phyloP scores from a whole-genome alignment of 139 green algal species.

The Coccomyxa sp. region DNA sequence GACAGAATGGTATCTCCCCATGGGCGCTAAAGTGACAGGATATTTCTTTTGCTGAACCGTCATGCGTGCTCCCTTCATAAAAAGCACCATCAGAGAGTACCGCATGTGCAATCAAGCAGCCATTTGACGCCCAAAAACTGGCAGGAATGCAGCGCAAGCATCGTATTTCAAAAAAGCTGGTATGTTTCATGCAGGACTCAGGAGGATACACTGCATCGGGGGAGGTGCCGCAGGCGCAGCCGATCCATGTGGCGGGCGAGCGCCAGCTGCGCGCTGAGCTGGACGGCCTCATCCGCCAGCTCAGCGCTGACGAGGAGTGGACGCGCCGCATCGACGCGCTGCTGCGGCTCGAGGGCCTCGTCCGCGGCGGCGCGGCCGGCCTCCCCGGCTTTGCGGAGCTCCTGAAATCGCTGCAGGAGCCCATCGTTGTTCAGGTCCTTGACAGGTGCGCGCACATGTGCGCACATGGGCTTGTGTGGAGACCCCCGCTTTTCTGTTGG shows the following conservation, averaged over 20 bases:
- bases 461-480: neutral
- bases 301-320: conserved; percentile 40
- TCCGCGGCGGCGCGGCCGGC: conserved; percentile 43
- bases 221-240: conserved; percentile 25
- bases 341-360: conserved; percentile 63
- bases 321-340: conserved; percentile 39
- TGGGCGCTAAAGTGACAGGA: too few relatives aligned
- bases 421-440: conserved; percentile 26
- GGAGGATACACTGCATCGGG: conserved; percentile 31
- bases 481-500: neutral
- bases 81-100: too few relatives aligned
- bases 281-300: conserved; percentile 28
- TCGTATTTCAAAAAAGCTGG: too few relatives aligned
- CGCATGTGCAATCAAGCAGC: too few relatives aligned
- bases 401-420: conserved; percentile 27
- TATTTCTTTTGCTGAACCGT: too few relatives aligned
- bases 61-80: too few relatives aligned
- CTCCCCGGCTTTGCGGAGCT: conserved; percentile 40
- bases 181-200: conserved; percentile 18
- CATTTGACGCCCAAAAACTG: too few relatives aligned
- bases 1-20: too few relatives aligned
- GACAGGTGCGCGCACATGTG: conserved; percentile 13
- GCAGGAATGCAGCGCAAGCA: too few relatives aligned
- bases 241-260: conserved; percentile 37
- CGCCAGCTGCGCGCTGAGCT: conserved; percentile 47